Evolutionary conservation across 129 eudicot genomes (phyloP).

Genomic region (Arctium minus): DNA sequence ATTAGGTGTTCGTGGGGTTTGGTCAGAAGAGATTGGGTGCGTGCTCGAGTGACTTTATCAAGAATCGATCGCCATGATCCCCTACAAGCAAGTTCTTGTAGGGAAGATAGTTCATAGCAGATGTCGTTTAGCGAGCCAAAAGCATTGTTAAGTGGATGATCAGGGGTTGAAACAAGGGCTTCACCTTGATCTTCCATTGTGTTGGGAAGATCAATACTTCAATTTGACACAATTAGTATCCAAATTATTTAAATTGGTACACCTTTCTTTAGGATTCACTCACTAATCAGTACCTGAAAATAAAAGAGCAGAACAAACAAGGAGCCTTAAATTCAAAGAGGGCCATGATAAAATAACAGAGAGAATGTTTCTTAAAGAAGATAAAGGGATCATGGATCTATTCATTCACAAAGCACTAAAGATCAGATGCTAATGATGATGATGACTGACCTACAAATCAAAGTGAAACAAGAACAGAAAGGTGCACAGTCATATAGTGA

Average conservation of each 20-base stretch:
- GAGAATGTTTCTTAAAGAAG: neutral
- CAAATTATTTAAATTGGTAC: neutral
- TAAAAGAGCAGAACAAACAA: neutral
- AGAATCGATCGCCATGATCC: conserved; percentile 86
- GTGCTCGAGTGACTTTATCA: conserved; percentile 70
- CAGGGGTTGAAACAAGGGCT: conserved; percentile 9
- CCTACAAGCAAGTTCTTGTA: conserved; percentile 77
- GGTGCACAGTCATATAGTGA: neutral
- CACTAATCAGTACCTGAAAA: neutral
- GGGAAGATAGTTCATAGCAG: conserved; percentile 59
- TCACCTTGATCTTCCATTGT: conserved; percentile 10
- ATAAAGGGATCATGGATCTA: neutral
- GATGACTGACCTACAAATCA: neutral
- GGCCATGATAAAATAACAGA: neutral
- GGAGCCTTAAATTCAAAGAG: neutral
- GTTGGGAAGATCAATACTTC: conserved; percentile 9
- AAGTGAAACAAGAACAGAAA: neutral
- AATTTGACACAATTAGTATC: neutral
- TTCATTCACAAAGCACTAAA: neutral
- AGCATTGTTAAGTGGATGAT: conserved; percentile 50
- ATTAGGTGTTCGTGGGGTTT: conserved; percentile 87
- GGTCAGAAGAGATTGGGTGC: conserved; percentile 58
- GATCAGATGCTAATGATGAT: neutral
- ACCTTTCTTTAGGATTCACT: neutral
- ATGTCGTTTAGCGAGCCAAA: conserved; percentile 54